phyloP scores from a whole-genome alignment of 768 basidiomycete species.

The Tricholoma matsutake region DNA sequence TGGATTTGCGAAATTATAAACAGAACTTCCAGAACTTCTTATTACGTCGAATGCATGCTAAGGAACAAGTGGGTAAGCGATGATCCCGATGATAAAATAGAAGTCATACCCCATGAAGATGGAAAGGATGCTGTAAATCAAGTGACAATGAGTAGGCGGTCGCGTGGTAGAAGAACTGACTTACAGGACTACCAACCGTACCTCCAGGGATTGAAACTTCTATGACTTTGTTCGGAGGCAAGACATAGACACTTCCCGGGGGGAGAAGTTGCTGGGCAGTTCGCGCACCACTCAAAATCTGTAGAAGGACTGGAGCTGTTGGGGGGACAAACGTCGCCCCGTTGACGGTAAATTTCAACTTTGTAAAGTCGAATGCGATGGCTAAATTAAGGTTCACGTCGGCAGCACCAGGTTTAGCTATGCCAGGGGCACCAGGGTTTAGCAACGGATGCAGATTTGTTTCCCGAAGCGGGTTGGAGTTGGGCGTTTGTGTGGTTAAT shows the following conservation, averaged over 20 bases:
- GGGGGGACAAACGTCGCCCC: slow-evolving; percentile 25
- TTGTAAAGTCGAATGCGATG: slow-evolving; percentile 27
- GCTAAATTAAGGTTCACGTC: slow-evolving; percentile 25
- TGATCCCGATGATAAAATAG: background rate
- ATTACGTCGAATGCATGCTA: slow-evolving; percentile 37
- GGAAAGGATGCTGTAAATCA: slow-evolving; percentile 35
- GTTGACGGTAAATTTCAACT: slow-evolving; percentile 30
- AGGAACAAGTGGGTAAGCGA: background rate
- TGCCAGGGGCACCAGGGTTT: slow-evolving; percentile 24
- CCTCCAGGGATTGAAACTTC: slow-evolving; percentile 34
- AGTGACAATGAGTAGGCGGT: background rate
- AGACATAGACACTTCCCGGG: slow-evolving; percentile 29
- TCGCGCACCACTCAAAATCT: slow-evolving; percentile 36
- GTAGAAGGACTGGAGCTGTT: slow-evolving; percentile 36
- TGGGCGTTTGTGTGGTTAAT: slow-evolving; percentile 14
- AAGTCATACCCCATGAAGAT: slow-evolving; percentile 34
- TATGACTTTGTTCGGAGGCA: slow-evolving; percentile 34
- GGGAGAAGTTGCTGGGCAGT: slow-evolving; percentile 28
- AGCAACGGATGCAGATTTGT: slow-evolving; percentile 20
- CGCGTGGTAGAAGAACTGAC: slow-evolving; percentile 3
- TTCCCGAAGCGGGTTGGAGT: slow-evolving; percentile 25
- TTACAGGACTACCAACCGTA: slow-evolving; percentile 22
- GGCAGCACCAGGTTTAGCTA: slow-evolving; percentile 27
- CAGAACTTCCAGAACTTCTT: slow-evolving; percentile 27
- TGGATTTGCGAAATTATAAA: slow-evolving; percentile 44